Percentiles rank a stretch among this genome's conserved stretches.
phyloP scores from a whole-genome alignment of 2,329 filamentous ascomycete species.

The Pseudopithomyces chartarum region DNA sequence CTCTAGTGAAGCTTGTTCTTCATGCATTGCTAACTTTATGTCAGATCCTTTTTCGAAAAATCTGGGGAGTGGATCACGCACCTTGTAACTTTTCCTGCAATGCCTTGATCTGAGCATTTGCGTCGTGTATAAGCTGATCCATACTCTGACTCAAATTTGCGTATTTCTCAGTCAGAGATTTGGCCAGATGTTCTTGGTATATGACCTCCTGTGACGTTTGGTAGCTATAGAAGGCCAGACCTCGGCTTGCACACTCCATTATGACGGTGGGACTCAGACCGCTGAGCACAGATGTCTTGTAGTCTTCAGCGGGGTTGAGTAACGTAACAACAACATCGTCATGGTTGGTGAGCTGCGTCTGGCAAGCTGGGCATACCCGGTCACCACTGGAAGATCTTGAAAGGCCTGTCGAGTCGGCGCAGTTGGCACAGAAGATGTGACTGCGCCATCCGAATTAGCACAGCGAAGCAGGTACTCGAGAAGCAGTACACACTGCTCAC shows the following conservation, averaged over 20 bases:
- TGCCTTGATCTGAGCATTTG: conserved; percentile 71
- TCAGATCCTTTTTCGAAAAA: neutral
- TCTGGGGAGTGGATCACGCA: conserved; percentile 39
- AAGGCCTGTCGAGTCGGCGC: conserved; percentile 70
- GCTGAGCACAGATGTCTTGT: conserved; percentile 84
- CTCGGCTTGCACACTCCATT: conserved; percentile 84
- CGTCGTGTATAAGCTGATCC: conserved; percentile 75
- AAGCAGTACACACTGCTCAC: conserved; percentile 50
- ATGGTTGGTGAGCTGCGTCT: conserved; percentile 67
- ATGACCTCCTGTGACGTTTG: conserved; percentile 82
- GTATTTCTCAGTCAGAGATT: conserved; percentile 75
- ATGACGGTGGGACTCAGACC: conserved; percentile 80
- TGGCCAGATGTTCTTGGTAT: conserved; percentile 78
- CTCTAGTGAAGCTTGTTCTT: conserved; percentile 66
- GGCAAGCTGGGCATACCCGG: conserved; percentile 76
- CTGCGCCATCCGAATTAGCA: conserved; percentile 51
- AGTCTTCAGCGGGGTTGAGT: conserved; percentile 82
- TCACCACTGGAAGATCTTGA: conserved; percentile 58
- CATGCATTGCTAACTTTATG: conserved; percentile 56
- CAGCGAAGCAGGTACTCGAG: conserved; percentile 11
- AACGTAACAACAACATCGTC: conserved; percentile 76
- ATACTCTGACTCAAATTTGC: conserved; percentile 66
- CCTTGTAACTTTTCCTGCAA: conserved; percentile 69
- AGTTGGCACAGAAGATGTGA: conserved; percentile 83
- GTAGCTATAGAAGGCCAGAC: conserved; percentile 83